Evolutionary conservation across 345 rosid species (phyloP), one percentile per base, ranked within the genome.

Genomic region (Gossypioides kirkii): DNA sequence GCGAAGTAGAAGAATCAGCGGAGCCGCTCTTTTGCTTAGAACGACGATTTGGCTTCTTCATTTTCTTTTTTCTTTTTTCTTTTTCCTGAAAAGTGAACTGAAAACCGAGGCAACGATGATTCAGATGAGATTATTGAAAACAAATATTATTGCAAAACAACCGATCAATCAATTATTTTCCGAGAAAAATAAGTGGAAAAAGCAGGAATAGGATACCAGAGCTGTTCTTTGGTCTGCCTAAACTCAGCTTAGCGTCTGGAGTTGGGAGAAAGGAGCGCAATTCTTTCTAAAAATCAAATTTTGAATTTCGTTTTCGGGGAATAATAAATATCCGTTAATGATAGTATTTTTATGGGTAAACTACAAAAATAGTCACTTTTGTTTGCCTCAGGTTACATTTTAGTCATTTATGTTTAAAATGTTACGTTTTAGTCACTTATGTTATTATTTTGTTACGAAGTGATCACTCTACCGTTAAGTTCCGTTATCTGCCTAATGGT

Each of bases 21-120:
- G 81, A 50, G 43, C 70, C 71, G 72, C 46, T 63, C 5, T 86
- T 80, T 16, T 73, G 81, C 82, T 87, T 91, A 23, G 80, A 69
- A 69, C 92, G 86, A 79, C 85, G 91, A 81, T 83, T 93, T 43
- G 70, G 79, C 80, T 86, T 88, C 86, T 82, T 88, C 87, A 82
- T 66, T 88, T 66, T 67, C 38, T 6, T 32, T 4, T 28, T 47
- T 81, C 1, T 32, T 4, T 28, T 47, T 81, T 18, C 6, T 22
- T 36, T 81, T 23, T 23, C 12, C 66, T 61, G 18, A 45, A 59
- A 59, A 17, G 18, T 65, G 68, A 25, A 26, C 6, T 59, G 38
- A 61, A 66, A 71, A 2, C 42, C 55, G 22, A 65, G 25, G 23
- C 28, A 54, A 8, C 28, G 64, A 54, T 63, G 59, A 52, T 20